These are phyloP conservation scores for Sugiyamaella smithiae DNA, from an alignment of 805 yeast genomes.

Conservation along the genomic window DNA sequence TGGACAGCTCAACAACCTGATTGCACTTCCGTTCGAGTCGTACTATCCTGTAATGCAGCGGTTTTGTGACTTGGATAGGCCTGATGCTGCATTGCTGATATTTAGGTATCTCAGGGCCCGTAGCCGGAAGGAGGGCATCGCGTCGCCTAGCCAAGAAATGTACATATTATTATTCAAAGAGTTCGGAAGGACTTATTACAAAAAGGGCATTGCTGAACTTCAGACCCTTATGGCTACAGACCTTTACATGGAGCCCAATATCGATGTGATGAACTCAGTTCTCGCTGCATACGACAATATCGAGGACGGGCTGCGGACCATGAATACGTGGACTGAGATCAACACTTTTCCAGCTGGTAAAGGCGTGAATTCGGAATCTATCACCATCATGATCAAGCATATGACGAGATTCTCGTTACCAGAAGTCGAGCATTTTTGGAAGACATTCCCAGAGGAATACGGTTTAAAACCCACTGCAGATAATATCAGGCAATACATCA, in stretches of 20 bases:
- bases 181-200: conserved; percentile 58
- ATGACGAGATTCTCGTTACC: conserved; percentile 52
- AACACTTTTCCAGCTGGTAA: conserved; percentile 51
- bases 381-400: conserved; percentile 63
- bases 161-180: conserved; percentile 58
- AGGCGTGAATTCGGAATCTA: conserved; percentile 57
- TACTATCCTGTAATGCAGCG: conserved; percentile 58
- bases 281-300: conserved; percentile 62
- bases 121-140: conserved; percentile 51
- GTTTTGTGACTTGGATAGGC: conserved; percentile 51
- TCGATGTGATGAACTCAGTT: conserved; percentile 56
- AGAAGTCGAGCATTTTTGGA: conserved; percentile 60
- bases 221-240: conserved; percentile 67
- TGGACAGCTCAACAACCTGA: conserved; percentile 53
- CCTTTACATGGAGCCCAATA: conserved; percentile 50
- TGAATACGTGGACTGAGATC: conserved; percentile 56
- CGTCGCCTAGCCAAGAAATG: conserved; percentile 53
- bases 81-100: conserved; percentile 59
- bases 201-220: conserved; percentile 62
- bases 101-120: conserved; percentile 59
- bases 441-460: conserved; percentile 48
- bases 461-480: conserved; percentile 52
- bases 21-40: conserved; percentile 54
- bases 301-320: conserved; percentile 41
- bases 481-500: conserved; percentile 57